Evolutionary conservation across 192 early-diverging fungal species (phyloP), one percentile per base, ranked within the genome.

Genomic region (Backusella circina): DNA sequence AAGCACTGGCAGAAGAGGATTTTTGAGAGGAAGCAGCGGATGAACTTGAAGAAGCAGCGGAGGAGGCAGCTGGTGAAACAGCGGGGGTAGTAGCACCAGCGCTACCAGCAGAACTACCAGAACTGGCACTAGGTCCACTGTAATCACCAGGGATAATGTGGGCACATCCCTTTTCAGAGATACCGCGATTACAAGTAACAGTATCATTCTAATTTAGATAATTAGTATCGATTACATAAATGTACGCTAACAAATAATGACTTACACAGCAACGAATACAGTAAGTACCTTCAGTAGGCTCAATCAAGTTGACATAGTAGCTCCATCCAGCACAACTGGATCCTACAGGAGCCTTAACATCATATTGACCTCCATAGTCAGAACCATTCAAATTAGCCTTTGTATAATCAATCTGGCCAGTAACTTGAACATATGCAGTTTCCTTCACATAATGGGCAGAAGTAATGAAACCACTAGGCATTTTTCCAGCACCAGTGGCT

Each of bases 281-380:
- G 67, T 80, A 87, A n/a, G 79, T 79, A 36, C 79, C 33, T 8
- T 30, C 35, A 54, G 77, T 70, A 3, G 86, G 86, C 41, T 87
- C 86, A 2, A 81, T 82, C 61, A 87, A 32, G 41, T 85, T 79
- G 33, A 87, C 80, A 79, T 79, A 87, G 18, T 67, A 70, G 18
- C 38, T 37, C 61, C 79, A 83, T 7, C 84, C 83, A 67, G 81
- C 73, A 76, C 86, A 88, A 4, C 51, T 78, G 66, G 84, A 70
- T 33, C 83, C 83, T 0, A 69, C 50, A 32, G 87, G 87, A 5
- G 87, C 83, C 3, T 73, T 54, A 1, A 75, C 64, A 77, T 88
- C 87, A 26, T 83, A 83, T 74, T 87, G 87, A 72, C 87, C 87
- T 30, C 87, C 87, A 28, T 81, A 81, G 50, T 88, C 87, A 35